Evolutionary conservation across 2,329 filamentous ascomycete genomes (phyloP).

Genomic region (Aspergillus sp.): DNA sequence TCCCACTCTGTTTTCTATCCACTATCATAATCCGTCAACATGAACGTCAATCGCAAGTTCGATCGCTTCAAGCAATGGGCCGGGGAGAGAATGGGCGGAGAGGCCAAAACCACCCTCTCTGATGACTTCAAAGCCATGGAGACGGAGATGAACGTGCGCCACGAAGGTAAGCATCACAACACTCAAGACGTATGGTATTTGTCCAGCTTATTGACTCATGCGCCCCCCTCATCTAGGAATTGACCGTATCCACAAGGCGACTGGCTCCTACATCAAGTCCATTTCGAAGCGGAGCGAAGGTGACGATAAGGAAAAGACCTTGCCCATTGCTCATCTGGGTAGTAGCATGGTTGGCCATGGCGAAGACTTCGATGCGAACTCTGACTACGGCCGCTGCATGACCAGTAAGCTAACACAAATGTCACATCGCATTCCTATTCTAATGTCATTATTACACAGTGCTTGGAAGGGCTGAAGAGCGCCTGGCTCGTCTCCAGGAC

Average conservation of each 20-base stretch:
- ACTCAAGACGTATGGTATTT: background rate
- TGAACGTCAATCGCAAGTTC: conserved; percentile 81
- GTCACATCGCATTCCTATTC: background rate
- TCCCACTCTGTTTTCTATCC: background rate
- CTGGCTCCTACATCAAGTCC: conserved; percentile 84
- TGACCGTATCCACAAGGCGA: conserved; percentile 84
- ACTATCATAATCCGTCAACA: conserved; percentile 31
- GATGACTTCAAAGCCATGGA: conserved; percentile 92
- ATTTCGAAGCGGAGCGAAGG: conserved; percentile 79
- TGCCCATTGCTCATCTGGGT: conserved; percentile 77
- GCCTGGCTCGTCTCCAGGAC: conserved; percentile 82
- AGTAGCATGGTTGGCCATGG: conserved; percentile 84
- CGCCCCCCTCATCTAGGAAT: conserved; percentile 63
- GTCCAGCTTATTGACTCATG: conserved; percentile 16
- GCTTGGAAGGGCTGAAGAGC: conserved; percentile 84
- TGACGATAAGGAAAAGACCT: conserved; percentile 83
- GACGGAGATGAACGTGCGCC: conserved; percentile 82
- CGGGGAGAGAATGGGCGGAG: conserved; percentile 90
- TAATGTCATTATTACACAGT: conserved; percentile 45
- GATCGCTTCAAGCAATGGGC: conserved; percentile 98
- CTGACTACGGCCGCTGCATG: conserved; percentile 86
- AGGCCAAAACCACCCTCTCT: conserved; percentile 80
- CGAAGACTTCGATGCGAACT: conserved; percentile 88
- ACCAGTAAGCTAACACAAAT: conserved; percentile 55
- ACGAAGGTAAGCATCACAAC: conserved; percentile 68